Percentiles rank a stretch among this genome's conserved stretches.
These are phyloP conservation scores for Claviceps arundinis DNA, from an alignment of 2,329 filamentous ascomycete species.

Conservation along the genomic window DNA sequence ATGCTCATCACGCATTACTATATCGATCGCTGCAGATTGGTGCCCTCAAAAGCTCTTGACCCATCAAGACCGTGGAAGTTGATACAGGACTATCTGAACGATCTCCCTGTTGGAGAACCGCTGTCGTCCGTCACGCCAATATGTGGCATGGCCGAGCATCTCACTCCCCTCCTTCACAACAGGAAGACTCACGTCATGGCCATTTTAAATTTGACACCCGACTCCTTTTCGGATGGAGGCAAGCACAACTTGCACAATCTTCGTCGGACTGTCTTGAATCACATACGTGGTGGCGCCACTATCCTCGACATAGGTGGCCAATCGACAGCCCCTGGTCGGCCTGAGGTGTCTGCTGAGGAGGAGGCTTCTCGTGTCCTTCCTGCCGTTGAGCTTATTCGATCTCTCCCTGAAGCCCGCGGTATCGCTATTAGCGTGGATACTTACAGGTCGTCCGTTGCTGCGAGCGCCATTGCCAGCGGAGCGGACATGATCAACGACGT, in stretches of 20 bases:
- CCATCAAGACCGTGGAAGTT: conserved; percentile 44
- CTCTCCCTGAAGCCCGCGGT: conserved; percentile 44
- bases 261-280: conserved; percentile 41
- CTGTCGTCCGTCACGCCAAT: conserved; percentile 48
- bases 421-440: conserved; percentile 84
- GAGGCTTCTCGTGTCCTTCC: conserved; percentile 70
- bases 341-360: conserved; percentile 55
- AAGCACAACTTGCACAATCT: conserved; percentile 43
- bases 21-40: conserved; percentile 28
- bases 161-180: conserved; percentile 44
- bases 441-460: conserved; percentile 74
- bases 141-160: conserved; percentile 28
- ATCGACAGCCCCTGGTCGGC: conserved; percentile 69
- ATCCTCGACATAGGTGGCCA: conserved; percentile 91
- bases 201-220: conserved; percentile 86
- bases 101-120: conserved; percentile 35
- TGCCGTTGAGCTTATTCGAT: conserved; percentile 60
- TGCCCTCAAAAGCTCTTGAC: conserved; percentile 40
- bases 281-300: conserved; percentile 58
- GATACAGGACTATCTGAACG: conserved; percentile 47
- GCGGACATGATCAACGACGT: conserved; percentile 94
- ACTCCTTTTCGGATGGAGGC: conserved; percentile 93
- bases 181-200: conserved; percentile 75
- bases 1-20: not conserved
- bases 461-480: conserved; percentile 60